Evolutionary conservation across 2,329 filamentous ascomycete genomes (phyloP).

Genomic region (Calonectria pseudoreteaudii): DNA sequence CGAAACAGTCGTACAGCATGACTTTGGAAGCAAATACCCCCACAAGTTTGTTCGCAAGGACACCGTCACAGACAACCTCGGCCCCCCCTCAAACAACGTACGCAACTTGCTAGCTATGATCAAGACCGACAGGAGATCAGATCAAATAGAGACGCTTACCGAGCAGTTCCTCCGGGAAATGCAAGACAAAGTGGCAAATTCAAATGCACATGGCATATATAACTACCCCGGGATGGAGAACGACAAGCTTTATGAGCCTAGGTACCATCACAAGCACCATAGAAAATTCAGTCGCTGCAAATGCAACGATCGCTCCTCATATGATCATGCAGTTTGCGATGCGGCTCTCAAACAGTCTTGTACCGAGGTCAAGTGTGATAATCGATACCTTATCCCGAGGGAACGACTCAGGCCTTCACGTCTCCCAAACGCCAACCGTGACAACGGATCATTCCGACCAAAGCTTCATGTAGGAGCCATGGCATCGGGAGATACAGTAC

Average conservation of each 20-base stretch:
- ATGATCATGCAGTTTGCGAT: not conserved
- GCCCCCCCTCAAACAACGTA: conserved; percentile 39
- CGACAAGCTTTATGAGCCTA: conserved; percentile 46
- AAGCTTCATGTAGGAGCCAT: not conserved
- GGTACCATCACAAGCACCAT: conserved; percentile 49
- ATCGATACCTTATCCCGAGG: not conserved
- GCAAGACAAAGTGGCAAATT: not conserved
- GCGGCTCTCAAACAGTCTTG: not conserved
- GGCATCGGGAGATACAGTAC: not conserved
- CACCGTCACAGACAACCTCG: conserved; percentile 38
- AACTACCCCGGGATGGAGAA: conserved; percentile 41
- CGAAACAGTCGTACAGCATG: conserved; percentile 44
- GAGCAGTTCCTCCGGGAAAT: not conserved
- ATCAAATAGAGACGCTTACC: not conserved
- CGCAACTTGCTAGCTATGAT: conserved; percentile 40
- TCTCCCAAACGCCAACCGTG: not conserved
- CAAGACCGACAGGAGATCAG: conserved; percentile 25
- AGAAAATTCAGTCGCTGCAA: not conserved
- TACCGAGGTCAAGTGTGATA: not conserved
- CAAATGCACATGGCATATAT: conserved; percentile 20
- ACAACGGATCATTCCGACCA: not conserved
- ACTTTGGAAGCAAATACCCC: conserved; percentile 42
- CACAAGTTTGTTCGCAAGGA: conserved; percentile 42
- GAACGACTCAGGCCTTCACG: not conserved
- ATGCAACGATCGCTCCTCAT: not conserved